Percentiles rank a stretch among this genome's conserved stretches.
Evolutionary conservation across 2,329 filamentous ascomycete genomes (phyloP).

Genomic region (Alternaria sp.): DNA sequence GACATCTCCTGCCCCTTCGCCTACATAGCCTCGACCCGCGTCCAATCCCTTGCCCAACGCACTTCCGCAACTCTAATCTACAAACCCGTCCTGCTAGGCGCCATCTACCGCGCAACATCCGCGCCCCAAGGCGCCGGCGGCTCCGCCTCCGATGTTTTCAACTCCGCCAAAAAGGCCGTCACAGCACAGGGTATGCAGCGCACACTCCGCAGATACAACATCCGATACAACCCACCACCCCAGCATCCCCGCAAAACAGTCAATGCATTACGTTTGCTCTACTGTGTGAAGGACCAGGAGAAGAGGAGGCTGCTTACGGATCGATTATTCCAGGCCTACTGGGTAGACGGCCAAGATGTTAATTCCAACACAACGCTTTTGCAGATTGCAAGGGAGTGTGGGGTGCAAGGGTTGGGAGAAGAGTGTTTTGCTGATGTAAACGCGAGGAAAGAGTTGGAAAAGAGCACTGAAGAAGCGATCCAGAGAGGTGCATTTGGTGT

Average conservation of each 20-base stretch:
- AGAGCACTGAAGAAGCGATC: slow-evolving; percentile 37
- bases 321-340: slow-evolving; percentile 41
- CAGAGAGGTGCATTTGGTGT: slow-evolving; percentile 45
- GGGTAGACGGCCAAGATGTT: slow-evolving; percentile 41
- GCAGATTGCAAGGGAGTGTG: slow-evolving; percentile 31
- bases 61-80: slow-evolving; percentile 34
- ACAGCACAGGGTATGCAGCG: slow-evolving; percentile 35
- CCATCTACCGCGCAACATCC: slow-evolving; percentile 45
- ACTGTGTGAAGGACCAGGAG: slow-evolving; percentile 25
- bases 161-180: slow-evolving; percentile 42
- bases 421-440: slow-evolving; percentile 20
- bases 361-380: slow-evolving; percentile 29
- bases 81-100: slow-evolving; percentile 42
- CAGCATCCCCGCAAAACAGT: slow-evolving; percentile 44
- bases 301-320: slow-evolving; percentile 30
- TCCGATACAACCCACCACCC: slow-evolving; percentile 39
- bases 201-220: slow-evolving; percentile 39
- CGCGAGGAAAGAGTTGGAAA: slow-evolving; percentile 35
- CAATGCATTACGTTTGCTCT: slow-evolving; percentile 40
- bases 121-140: slow-evolving; percentile 46
- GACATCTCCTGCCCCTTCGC: slow-evolving; percentile 48
- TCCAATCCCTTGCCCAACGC: slow-evolving; percentile 37
- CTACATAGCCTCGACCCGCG: slow-evolving; percentile 47
- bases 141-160: slow-evolving; percentile 45
- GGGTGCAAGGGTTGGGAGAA: slow-evolving; percentile 21